Evolutionary conservation across 139 green algal genomes (phyloP).

Genomic region (Tetraselmis striata): DNA sequence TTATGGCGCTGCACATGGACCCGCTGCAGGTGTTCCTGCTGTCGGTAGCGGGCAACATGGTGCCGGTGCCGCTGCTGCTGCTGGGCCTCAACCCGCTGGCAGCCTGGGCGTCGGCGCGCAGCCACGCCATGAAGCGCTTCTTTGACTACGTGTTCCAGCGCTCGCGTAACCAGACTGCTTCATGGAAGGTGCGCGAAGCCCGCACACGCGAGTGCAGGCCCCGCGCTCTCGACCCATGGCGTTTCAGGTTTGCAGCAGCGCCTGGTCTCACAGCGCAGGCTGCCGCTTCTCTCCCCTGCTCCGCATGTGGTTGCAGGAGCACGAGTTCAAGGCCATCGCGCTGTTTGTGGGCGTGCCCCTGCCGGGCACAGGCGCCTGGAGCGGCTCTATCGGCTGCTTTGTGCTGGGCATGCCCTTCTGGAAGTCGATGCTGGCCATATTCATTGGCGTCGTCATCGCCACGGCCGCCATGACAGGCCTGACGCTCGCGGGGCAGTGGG

Average conservation of each 20-base stretch:
- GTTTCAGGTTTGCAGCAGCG: no score
- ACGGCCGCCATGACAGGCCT: neutral
- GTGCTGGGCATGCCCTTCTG: neutral
- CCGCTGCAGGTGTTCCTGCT: neutral
- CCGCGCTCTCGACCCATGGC: no score
- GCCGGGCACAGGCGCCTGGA: neutral
- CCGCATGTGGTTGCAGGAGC: neutral
- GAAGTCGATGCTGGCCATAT: neutral
- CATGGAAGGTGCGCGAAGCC: neutral
- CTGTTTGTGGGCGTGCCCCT: neutral
- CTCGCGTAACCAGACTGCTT: neutral
- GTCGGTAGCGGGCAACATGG: neutral
- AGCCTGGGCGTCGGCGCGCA: neutral
- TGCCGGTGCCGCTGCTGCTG: neutral
- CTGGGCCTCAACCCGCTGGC: neutral
- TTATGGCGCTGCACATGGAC: neutral
- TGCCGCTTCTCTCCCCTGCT: no score
- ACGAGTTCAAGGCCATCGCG: neutral
- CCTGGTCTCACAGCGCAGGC: no score
- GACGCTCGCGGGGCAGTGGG: neutral
- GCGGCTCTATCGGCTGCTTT: neutral
- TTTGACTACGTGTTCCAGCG: neutral
- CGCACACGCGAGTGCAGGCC: no score
- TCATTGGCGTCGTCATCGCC: neutral
- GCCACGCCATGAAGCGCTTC: neutral